Base-by-base conservation (phyloP, 805 yeast species). In the Lipomyces spencermartinsiae region DNA sequence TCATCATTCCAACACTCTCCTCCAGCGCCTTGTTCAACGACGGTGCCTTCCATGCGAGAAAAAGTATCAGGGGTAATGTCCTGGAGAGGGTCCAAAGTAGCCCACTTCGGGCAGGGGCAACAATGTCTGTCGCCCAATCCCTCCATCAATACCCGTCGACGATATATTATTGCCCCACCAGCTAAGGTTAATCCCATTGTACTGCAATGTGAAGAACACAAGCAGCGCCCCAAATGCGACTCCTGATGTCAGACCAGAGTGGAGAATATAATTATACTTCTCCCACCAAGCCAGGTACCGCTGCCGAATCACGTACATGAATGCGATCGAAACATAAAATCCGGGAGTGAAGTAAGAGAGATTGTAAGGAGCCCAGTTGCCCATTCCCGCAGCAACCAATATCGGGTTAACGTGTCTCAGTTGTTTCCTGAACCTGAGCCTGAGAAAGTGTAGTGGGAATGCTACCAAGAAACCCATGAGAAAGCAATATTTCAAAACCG, bases 211-310 rank as follows among this genome's bases (percentile, higher is more conserved):
- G 74, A 87, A 80, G 73, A 87, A 87, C 12, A 89, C 83, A 29
- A 87, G 64, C 62, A 89, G 77, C 1, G 89, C 84, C 39, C 89
- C 83, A 69, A 87, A 81, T 0, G 91, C 91, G 25, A 88, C 83
- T 0, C 91, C 91, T 4, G 89, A 84, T 53, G 89, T 88, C 19
- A 89, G 78, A 1, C 87, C 92, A 33, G 90, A 87, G 25, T 90
- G 83, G 59, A 89, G 78, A 5, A 87, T 83, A 75, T 87, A 88
- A 76, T 88, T 88, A 76, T 89, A 89, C 77, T 88, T 88, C 51
- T 87, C 87, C 92, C 93, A 89, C 93, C 93, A 89, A 58, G 82
- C 79, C 59, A 84, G 80, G 78, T 85, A 87, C 67, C 81, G 80
- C 59, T 84, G 81, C 68, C 86, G 87, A 63, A 89, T 77, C 72